Evolutionary conservation across 1,284 basidiomycete genomes (phyloP), one percentile per base, ranked within the genome.

Genomic region (Cryptococcus deneoformans): DNA sequence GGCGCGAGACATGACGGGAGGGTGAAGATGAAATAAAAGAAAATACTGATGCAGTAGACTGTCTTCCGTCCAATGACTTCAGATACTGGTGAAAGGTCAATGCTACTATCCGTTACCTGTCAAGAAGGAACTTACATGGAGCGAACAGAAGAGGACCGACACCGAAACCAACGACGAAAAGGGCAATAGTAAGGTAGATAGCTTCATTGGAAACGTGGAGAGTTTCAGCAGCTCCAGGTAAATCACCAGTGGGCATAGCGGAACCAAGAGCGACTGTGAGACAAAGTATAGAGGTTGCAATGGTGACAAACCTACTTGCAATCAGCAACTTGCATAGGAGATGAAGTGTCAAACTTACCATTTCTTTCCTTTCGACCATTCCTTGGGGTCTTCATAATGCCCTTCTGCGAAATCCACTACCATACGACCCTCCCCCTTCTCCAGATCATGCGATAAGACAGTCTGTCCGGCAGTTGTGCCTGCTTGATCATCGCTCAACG

Each of bases 141-240:
- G 77, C 78, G 56, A 79, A 79, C 29, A 80, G 7, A 1, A 75
- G 60, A 1, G 74, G 75, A 16, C 78, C 79, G 48, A 79, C 59
- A 46, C 77, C 77, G 59, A 79, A 79, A 1, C 81, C 81, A 36
- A 78, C 70, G 11, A 82, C 77, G 62, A 80, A 81, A 49, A 82
- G 69, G 20, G 78, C 71, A 29, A 81, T 72, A 45, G 69, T 70
- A 16, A 79, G 68, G 52, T 65, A 73, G 50, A 77, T 75, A 6
- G 75, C 79, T 51, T 78, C 77, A 47, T 71, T 59, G 4, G 73
- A 68, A 16, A 79, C 77, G 40, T 73, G 60, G 29, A 81, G 77
- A 12, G 72, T 56, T n/a, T 61, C 53, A 16, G 69, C 69, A 14
- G 77, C 69, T 1, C 70, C 67, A 2, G 63, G 63, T 1, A 80